These are phyloP conservation scores for Thelonectria olida DNA, from an alignment of 2,329 filamentous ascomycete genomes.

Conservation along the genomic window DNA sequence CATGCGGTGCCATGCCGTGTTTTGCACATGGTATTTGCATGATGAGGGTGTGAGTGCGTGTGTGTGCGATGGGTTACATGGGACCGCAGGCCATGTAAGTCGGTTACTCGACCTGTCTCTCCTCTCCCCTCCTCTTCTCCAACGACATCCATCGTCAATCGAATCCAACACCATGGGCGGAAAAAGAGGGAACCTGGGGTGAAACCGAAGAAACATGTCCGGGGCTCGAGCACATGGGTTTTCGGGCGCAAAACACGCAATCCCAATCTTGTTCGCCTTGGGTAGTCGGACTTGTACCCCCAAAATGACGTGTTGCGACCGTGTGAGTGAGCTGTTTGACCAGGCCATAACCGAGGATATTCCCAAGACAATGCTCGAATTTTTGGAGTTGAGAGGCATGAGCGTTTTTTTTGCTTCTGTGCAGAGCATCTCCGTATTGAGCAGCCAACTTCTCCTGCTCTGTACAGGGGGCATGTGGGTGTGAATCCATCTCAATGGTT, in stretches of 20 bases:
- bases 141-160: neutral
- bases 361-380: neutral
- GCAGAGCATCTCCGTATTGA: too few species aligned
- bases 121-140: too few species aligned
- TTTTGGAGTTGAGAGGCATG: too few species aligned
- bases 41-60: neutral
- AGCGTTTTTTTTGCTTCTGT: too few species aligned
- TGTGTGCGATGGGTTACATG: neutral
- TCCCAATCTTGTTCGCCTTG: constrained; percentile 5
- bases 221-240: constrained; percentile 1
- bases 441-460: too few species aligned
- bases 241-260: constrained; percentile 6
- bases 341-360: constrained; percentile 34
- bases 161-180: neutral
- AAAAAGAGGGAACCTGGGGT: neutral
- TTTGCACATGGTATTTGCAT: constrained; percentile 6
- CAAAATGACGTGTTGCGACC: constrained; percentile 32
- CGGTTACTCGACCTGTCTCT: neutral
- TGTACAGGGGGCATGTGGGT: constrained; percentile 1
- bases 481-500: constrained; percentile 7
- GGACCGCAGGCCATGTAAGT: neutral
- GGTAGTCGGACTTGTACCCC: constrained; percentile 23
- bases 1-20: neutral
- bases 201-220: constrained; percentile 15
- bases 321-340: constrained; percentile 15